Evolutionary conservation across 495 filamentous ascomycete species (phyloP).

Genomic region (Penicillium taxi): DNA sequence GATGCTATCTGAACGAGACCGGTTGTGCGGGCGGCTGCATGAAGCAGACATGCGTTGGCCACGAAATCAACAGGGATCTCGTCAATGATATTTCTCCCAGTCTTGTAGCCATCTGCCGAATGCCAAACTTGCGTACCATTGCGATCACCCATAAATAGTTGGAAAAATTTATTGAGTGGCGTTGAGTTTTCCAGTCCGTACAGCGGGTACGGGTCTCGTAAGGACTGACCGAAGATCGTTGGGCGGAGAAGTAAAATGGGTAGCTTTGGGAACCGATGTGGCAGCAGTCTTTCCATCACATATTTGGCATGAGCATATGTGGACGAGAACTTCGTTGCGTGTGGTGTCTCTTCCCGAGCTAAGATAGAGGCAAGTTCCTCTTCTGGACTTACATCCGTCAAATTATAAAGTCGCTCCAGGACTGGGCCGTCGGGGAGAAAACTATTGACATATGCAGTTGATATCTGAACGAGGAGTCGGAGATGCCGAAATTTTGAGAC

Average conservation of each 20-base stretch:
- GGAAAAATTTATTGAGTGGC: slow-evolving; percentile 30
- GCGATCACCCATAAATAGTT: slow-evolving; percentile 20
- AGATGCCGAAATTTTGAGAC: slow-evolving; percentile 23
- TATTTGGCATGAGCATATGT: slow-evolving; percentile 35
- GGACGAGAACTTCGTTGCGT: slow-evolving; percentile 23
- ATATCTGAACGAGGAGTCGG: slow-evolving; percentile 30
- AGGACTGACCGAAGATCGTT: slow-evolving; percentile 33
- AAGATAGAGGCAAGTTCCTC: slow-evolving; percentile 27
- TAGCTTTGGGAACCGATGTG: slow-evolving; percentile 21
- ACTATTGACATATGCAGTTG: slow-evolving; percentile 31
- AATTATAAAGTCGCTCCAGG: slow-evolving; percentile 19
- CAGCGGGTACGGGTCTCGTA: slow-evolving; percentile 30
- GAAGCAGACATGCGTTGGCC: slow-evolving; percentile 32
- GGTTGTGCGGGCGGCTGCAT: slow-evolving; percentile 26
- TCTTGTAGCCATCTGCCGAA: slow-evolving; percentile 23
- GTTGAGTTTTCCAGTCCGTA: slow-evolving; percentile 31
- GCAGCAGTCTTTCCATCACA: slow-evolving; percentile 31
- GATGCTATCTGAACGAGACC: slow-evolving; percentile 30
- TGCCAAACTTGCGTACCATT: slow-evolving; percentile 28
- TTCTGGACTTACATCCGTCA: slow-evolving; percentile 25
- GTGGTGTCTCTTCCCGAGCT: slow-evolving; percentile 10
- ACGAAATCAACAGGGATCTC: slow-evolving; percentile 37
- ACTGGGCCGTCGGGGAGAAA: slow-evolving; percentile 32
- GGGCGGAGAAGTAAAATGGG: slow-evolving; percentile 33
- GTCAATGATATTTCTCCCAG: slow-evolving; percentile 29